Evolutionary conservation across 192 early-diverging fungal species (phyloP).

Genomic region (Coemansia biformis): DNA sequence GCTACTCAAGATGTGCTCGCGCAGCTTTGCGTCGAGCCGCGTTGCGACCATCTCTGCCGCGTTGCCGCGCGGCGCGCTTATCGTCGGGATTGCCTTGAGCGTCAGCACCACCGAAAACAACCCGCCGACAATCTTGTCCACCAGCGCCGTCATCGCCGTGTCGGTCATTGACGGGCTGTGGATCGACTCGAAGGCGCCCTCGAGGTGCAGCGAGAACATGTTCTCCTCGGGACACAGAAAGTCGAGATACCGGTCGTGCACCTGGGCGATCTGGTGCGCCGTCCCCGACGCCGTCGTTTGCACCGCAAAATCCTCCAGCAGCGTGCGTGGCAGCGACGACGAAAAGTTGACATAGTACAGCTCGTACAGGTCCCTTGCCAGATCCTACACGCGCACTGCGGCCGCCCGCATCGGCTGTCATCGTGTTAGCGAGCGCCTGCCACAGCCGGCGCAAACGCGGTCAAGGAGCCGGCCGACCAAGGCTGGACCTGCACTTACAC

Average conservation of each 20-base stretch:
- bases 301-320: constrained; percentile 93
- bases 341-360: constrained; percentile 96
- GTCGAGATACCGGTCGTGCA: constrained; percentile 96
- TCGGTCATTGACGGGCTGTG: constrained; percentile 83
- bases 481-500: constrained; percentile 70
- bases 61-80: constrained; percentile 84
- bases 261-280: constrained; percentile 79
- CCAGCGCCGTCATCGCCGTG: constrained; percentile 68
- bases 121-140: constrained; percentile 71
- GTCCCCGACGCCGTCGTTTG: constrained; percentile 67
- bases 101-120: constrained; percentile 92
- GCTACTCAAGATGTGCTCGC: constrained; percentile 88
- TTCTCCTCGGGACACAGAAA: constrained; percentile 86
- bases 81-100: constrained; percentile 83
- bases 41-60: constrained; percentile 90
- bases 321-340: constrained; percentile 72
- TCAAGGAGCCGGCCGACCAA: too few species aligned
- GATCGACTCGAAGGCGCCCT: constrained; percentile 70
- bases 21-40: constrained; percentile 81
- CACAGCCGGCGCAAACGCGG: too few species aligned
- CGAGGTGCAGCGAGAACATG: constrained; percentile 88
- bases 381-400: constrained; percentile 51
- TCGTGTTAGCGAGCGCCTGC: too few species aligned
- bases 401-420: too few species aligned
- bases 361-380: constrained; percentile 86